Evolutionary conservation across 179 eudicot species (phyloP).

Genomic region (Dionaea muscipula): DNA sequence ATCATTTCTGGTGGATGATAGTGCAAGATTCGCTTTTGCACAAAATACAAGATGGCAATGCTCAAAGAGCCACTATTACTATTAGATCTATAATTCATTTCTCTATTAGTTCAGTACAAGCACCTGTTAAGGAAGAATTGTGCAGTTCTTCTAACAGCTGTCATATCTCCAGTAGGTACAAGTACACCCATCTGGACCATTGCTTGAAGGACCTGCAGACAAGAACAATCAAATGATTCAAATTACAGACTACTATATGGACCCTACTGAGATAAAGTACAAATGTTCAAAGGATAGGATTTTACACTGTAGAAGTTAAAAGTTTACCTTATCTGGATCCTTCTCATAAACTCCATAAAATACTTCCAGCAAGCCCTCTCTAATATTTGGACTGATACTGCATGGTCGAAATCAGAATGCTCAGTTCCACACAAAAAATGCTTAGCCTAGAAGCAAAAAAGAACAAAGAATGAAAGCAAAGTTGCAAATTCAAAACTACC

Average conservation of each 20-base stretch:
- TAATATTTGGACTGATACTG: conserved; percentile 88
- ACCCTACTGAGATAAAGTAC: conserved; percentile 3
- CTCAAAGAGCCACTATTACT: not conserved
- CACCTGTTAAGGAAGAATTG: conserved; percentile 88
- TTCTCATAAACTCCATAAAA: conserved; percentile 97
- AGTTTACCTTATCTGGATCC: conserved; percentile 76
- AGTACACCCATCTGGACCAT: conserved; percentile 98
- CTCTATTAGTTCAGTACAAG: not conserved
- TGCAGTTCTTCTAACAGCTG: conserved; percentile 92
- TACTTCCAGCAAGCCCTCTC: conserved; percentile 84
- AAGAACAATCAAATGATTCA: conserved; percentile 1
- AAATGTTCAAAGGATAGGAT: conserved; percentile 4
- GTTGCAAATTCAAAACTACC: conserved; percentile 30
- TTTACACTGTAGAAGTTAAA: not conserved
- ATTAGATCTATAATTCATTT: not conserved
- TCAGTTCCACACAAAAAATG: conserved; percentile 5
- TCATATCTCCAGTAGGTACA: conserved; percentile 98
- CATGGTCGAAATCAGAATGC: conserved; percentile 16
- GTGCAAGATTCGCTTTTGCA: too few relatives aligned
- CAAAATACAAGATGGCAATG: not conserved
- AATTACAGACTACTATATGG: not conserved
- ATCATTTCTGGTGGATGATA: too few relatives aligned
- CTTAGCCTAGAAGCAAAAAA: not conserved
- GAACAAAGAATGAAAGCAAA: not conserved
- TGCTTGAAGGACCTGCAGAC: conserved; percentile 76